Percentiles rank a stretch among this genome's conserved stretches.
Evolutionary conservation across 2,329 filamentous ascomycete genomes (phyloP).

Genomic region (Colletotrichum liriopes): DNA sequence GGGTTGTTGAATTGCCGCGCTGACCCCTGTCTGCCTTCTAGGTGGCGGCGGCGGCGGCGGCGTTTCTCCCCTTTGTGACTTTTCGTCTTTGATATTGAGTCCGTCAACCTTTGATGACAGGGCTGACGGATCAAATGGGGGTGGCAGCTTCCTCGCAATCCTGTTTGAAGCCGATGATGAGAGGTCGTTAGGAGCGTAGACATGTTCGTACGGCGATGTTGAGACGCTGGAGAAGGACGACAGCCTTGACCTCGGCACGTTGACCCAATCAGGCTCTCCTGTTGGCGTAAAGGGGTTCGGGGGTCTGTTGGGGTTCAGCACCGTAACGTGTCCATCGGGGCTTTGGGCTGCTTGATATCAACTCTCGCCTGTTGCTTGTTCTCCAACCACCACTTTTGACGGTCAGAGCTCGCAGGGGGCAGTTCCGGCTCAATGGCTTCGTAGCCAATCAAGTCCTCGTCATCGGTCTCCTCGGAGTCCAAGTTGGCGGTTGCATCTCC

Average conservation of each 20-base stretch:
- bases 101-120: conserved; percentile 64
- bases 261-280: conserved; percentile 89
- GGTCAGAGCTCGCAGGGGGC: conserved; percentile 77
- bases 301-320: conserved; percentile 80
- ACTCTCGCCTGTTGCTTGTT: conserved; percentile 83
- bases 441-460: conserved; percentile 87
- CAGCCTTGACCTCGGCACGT: conserved; percentile 69
- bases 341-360: conserved; percentile 74
- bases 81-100: conserved; percentile 60
- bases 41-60: conserved; percentile 64
- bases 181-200: conserved; percentile 65
- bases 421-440: conserved; percentile 86
- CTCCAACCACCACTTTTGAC: conserved; percentile 80
- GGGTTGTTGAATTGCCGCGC: conserved; percentile 25
- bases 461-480: conserved; percentile 73
- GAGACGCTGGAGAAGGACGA: conserved; percentile 71
- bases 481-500: conserved; percentile 74
- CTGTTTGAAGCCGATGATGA: conserved; percentile 63
- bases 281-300: conserved; percentile 86
- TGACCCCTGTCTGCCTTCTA: conserved; percentile 55
- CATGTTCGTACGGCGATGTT: conserved; percentile 72
- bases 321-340: conserved; percentile 66
- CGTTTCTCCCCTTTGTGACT: conserved; percentile 51
- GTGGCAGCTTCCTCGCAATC: conserved; percentile 66
- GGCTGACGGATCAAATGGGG: conserved; percentile 63